phyloP scores from a whole-genome alignment of 257 asterid genomes.

The Penstemon davidsonii region DNA sequence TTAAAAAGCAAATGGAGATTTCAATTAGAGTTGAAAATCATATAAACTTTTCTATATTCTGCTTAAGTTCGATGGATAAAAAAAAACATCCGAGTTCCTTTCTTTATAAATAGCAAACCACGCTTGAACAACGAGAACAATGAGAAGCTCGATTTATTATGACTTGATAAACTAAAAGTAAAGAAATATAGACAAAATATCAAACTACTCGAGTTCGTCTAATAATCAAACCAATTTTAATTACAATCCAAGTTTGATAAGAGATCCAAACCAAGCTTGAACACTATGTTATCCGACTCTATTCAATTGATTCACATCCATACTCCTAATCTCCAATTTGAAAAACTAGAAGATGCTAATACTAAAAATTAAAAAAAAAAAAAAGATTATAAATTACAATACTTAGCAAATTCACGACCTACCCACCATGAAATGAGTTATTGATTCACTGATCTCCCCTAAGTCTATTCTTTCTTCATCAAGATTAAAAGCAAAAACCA shows the following conservation, averaged over 20 bases:
- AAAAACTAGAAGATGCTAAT: not conserved
- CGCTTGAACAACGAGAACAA: too few relatives aligned
- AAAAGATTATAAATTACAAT: conserved; percentile 3
- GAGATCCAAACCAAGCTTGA: not conserved
- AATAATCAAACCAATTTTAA: too few relatives aligned
- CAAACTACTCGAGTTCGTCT: too few relatives aligned
- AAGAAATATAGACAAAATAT: too few relatives aligned
- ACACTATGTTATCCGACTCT: not conserved
- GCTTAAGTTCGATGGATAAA: not conserved
- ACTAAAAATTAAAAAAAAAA: not conserved
- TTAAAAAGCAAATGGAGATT: not conserved
- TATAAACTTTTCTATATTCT: not conserved
- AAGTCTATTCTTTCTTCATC: not conserved
- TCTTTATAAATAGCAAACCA: too few relatives aligned
- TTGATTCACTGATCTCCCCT: not conserved
- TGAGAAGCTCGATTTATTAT: too few relatives aligned
- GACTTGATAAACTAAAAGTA: too few relatives aligned
- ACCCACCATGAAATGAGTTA: not conserved
- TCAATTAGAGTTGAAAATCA: not conserved
- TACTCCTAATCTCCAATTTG: not conserved
- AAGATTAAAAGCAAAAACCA: not conserved
- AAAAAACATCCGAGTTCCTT: too few relatives aligned
- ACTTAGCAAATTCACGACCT: not conserved
- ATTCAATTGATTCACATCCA: not conserved
- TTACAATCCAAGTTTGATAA: not conserved